Conservation (phyloP, 768 basidiomycete genomes). For the Suillus paluster region DNA sequence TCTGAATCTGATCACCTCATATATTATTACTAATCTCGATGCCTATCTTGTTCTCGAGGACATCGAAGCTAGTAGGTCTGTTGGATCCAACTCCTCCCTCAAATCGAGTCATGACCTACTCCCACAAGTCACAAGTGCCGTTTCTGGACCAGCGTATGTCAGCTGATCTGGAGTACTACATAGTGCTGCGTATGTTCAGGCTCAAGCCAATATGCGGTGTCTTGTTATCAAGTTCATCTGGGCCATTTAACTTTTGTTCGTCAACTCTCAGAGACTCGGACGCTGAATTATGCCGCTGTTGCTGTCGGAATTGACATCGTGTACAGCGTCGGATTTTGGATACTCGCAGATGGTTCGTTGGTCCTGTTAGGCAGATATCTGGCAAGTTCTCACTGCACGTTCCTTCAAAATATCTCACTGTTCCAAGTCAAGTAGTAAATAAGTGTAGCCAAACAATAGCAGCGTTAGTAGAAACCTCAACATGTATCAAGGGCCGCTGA, state of each 20-base stretch:
- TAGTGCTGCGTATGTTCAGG: too few species aligned
- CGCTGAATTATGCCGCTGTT: slow-evolving; percentile 76
- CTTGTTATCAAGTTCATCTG: not conserved
- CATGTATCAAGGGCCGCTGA: not conserved
- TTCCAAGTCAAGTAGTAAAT: not conserved
- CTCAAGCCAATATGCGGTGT: slow-evolving; percentile 62
- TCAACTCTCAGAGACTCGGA: slow-evolving; percentile 72
- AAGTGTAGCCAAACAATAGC: not conserved
- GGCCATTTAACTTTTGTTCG: slow-evolving; percentile 21
- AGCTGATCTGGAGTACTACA: too few species aligned
- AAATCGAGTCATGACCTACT: too few species aligned
- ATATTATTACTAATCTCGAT: too few species aligned
- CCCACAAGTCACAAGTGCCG: too few species aligned
- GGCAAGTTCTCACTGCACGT: slow-evolving; percentile 38
- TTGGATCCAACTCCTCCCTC: too few species aligned
- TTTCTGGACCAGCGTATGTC: too few species aligned
- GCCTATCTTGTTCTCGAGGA: too few species aligned
- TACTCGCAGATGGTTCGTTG: slow-evolving; percentile 69
- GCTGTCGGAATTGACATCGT: slow-evolving; percentile 73
- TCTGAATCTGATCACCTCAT: too few species aligned
- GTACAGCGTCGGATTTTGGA: slow-evolving; percentile 73
- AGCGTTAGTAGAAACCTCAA: not conserved
- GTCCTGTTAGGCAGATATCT: slow-evolving; percentile 68
- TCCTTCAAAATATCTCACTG: not conserved
- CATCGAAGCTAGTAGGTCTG: too few species aligned